Conservation (phyloP, 2,329 filamentous ascomycete genomes). For the Alternaria ethzedia region DNA sequence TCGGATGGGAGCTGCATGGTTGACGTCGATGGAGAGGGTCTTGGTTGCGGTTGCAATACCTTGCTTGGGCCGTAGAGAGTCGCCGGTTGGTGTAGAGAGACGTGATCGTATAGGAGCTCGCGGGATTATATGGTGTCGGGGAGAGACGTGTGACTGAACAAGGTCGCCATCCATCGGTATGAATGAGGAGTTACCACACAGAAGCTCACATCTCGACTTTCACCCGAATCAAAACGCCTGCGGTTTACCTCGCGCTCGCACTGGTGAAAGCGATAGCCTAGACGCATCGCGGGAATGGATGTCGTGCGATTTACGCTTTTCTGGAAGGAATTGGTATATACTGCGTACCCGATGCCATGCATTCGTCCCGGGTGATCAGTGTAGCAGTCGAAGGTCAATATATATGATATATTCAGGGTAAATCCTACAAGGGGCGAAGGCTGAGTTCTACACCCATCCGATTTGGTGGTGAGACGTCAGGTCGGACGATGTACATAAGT, state of each 20-base stretch:
- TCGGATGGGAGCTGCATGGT: not conserved
- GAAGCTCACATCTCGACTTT: not conserved
- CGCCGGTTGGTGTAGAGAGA: not conserved
- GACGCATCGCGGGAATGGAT: not conserved
- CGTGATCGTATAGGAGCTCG: not conserved
- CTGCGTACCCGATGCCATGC: too few species aligned
- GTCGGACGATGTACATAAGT: not conserved
- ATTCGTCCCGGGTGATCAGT: not conserved
- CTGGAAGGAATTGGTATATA: not conserved
- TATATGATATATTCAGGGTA: not conserved
- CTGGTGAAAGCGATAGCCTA: not conserved
- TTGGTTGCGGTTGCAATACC: too few species aligned
- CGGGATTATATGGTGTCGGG: not conserved
- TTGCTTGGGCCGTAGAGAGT: not conserved
- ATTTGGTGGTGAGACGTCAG: not conserved
- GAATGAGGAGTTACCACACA: not conserved
- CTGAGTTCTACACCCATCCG: not conserved
- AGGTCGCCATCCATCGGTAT: not conserved
- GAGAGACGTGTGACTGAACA: not conserved
- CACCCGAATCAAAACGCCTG: not conserved
- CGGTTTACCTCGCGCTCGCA: not conserved
- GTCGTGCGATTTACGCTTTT: not conserved
- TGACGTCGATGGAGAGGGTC: too few species aligned
- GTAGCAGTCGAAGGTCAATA: rapidly evolving
- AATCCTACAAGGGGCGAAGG: not conserved